These are phyloP conservation scores for Dactylonectria estremocensis DNA, from an alignment of 2,329 filamentous ascomycete genomes.

Conservation along the genomic window DNA sequence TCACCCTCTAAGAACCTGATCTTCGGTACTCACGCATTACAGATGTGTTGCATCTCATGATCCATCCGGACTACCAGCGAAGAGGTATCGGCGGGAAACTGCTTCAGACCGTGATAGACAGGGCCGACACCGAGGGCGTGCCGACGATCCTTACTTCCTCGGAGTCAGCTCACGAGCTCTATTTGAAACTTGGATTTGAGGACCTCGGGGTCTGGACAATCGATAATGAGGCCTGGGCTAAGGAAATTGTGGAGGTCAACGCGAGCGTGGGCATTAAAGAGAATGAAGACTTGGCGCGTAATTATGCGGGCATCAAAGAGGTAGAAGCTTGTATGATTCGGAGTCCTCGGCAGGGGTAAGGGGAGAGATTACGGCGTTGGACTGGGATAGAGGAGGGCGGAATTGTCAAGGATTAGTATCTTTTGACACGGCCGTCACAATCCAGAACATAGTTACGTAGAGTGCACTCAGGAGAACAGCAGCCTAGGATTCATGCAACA, in stretches of 20 bases:
- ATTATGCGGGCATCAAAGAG: constrained; percentile 37
- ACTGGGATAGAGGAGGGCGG: too few species aligned
- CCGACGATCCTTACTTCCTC: constrained; percentile 39
- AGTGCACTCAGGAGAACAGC: neutral
- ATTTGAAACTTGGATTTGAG: constrained; percentile 36
- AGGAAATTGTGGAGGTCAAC: constrained; percentile 33
- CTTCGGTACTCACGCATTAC: neutral
- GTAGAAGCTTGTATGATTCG: constrained; percentile 46
- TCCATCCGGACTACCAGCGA: constrained; percentile 42
- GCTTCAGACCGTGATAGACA: constrained; percentile 31
- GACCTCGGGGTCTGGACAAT: constrained; percentile 37
- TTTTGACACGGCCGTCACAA: too few species aligned
- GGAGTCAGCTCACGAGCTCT: constrained; percentile 35
- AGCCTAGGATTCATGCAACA: neutral
- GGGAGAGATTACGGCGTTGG: neutral
- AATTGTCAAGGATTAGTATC: too few species aligned
- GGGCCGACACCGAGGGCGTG: constrained; percentile 33
- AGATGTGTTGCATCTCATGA: constrained; percentile 46
- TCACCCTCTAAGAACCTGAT: neutral
- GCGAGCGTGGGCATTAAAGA: constrained; percentile 18
- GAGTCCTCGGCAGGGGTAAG: constrained; percentile 12
- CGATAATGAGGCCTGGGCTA: constrained; percentile 41
- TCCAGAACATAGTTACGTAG: neutral
- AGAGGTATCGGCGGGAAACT: constrained; percentile 40
- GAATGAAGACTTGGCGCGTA: constrained; percentile 20